A percentile compares a stretch with the other conserved stretches of the same genome.
phyloP scores from a whole-genome alignment of 2,329 filamentous ascomycete genomes.

The Xylaria sp. region DNA sequence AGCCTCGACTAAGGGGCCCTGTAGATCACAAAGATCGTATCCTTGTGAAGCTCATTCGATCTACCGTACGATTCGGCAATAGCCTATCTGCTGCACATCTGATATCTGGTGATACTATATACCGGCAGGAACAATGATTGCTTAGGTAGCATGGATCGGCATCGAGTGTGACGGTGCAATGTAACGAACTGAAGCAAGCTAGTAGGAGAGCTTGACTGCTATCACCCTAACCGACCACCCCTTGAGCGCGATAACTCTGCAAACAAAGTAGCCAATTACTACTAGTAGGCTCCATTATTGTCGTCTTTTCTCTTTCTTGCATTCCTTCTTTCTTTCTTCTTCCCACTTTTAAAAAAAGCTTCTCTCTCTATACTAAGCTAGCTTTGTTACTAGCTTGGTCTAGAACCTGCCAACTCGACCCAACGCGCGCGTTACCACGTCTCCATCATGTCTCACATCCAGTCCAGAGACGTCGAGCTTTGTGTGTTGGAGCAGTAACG shows the following conservation, averaged over 20 bases:
- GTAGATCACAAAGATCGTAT: background rate
- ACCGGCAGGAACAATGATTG: background rate
- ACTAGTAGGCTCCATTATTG: background rate
- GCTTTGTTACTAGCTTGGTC: background rate
- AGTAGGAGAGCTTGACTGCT: background rate
- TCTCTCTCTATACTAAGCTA: background rate
- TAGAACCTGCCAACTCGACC: background rate
- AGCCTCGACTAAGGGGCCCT: background rate
- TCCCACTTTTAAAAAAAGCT: background rate
- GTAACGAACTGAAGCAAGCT: background rate
- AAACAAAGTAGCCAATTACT: background rate
- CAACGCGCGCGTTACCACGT: background rate
- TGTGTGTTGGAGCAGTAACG: slow-evolving; percentile 8
- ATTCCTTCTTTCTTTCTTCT: background rate
- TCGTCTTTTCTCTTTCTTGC: background rate
- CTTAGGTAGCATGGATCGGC: background rate
- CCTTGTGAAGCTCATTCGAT: slow-evolving; percentile 9
- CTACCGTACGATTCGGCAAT: slow-evolving; percentile 7
- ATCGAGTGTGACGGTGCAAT: slow-evolving; percentile 8
- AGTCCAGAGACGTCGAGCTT: background rate
- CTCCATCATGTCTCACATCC: background rate
- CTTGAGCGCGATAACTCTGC: background rate
- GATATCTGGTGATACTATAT: background rate
- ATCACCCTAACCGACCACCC: background rate
- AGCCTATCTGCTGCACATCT: background rate